A percentile compares a stretch with the other conserved stretches of the same genome.
These are phyloP conservation scores for Saccharomyces hybrid DNA, from an alignment of 1,139 yeast genomes.

Conservation along the genomic window DNA sequence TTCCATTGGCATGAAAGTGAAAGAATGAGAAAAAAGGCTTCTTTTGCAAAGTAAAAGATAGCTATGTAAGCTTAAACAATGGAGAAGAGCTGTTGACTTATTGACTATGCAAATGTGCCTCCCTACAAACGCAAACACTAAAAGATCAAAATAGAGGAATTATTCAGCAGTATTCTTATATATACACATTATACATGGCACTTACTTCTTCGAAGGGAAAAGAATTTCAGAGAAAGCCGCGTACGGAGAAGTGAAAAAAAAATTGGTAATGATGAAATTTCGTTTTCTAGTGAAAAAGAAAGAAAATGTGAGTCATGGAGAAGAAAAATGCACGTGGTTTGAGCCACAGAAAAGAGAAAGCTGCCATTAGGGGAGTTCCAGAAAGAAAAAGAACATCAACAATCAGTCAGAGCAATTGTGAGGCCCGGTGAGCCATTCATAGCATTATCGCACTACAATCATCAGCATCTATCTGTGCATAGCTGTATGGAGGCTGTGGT, in stretches of 20 bases:
- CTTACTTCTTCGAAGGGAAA: neutral
- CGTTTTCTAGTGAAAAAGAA: neutral
- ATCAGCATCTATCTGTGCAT: neutral
- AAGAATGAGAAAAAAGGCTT: neutral
- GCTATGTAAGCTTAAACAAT: neutral
- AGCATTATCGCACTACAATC: neutral
- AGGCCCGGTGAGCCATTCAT: neutral
- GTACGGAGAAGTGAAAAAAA: neutral
- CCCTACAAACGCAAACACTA: neutral
- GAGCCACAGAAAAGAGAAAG: neutral
- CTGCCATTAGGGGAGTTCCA: neutral
- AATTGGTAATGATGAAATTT: neutral
- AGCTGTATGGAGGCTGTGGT: neutral
- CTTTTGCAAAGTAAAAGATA: neutral
- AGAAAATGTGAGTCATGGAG: neutral
- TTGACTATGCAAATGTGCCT: neutral
- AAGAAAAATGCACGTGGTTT: neutral
- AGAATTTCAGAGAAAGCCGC: neutral
- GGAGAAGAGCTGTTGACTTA: neutral
- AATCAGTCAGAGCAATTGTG: neutral
- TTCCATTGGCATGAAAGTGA: neutral
- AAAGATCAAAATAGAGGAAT: neutral
- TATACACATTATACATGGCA: neutral
- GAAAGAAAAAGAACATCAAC: neutral
- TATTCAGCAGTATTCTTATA: neutral